phyloP scores from a whole-genome alignment of 2,329 filamentous ascomycete species.

The Pyrenophora teres region DNA sequence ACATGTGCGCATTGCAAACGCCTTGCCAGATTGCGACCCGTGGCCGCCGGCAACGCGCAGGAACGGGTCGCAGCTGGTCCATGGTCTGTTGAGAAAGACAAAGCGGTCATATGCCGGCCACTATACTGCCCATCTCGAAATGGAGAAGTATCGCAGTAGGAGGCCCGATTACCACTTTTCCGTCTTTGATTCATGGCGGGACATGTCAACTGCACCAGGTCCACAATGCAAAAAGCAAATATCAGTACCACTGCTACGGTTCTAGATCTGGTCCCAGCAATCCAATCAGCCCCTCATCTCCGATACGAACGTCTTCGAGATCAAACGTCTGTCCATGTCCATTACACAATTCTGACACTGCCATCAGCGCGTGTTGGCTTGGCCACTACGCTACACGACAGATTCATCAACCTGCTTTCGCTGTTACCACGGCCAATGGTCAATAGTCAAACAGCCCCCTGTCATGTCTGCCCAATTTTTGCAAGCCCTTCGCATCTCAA shows the following conservation, averaged over 20 bases:
- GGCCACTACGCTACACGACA: not conserved
- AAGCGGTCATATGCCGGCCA: conserved; percentile 4
- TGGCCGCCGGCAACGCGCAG: not conserved
- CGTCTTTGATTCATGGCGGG: not conserved
- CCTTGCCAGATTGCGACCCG: not conserved
- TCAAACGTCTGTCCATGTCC: not conserved
- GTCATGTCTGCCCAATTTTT: conserved; percentile 3
- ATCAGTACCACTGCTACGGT: conserved; percentile 4
- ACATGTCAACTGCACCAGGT: not conserved
- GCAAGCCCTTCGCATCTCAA: conserved; percentile 2
- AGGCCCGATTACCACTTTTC: too few relatives aligned
- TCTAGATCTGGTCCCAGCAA: conserved; percentile 1
- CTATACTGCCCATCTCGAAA: not conserved
- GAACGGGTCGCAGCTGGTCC: not conserved
- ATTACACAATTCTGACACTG: conserved; percentile 2
- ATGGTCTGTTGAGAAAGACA: not conserved
- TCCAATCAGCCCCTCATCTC: conserved; percentile 7
- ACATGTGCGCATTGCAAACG: not conserved
- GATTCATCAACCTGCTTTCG: not conserved
- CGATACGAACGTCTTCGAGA: not conserved
- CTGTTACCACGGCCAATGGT: not conserved
- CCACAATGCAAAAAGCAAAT: conserved; percentile 8
- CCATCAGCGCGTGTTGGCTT: conserved; percentile 8
- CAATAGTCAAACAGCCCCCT: conserved; percentile 2
- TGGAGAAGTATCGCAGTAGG: too few relatives aligned